Conservation (phyloP, 768 basidiomycete species). For the Suillus placidus region DNA sequence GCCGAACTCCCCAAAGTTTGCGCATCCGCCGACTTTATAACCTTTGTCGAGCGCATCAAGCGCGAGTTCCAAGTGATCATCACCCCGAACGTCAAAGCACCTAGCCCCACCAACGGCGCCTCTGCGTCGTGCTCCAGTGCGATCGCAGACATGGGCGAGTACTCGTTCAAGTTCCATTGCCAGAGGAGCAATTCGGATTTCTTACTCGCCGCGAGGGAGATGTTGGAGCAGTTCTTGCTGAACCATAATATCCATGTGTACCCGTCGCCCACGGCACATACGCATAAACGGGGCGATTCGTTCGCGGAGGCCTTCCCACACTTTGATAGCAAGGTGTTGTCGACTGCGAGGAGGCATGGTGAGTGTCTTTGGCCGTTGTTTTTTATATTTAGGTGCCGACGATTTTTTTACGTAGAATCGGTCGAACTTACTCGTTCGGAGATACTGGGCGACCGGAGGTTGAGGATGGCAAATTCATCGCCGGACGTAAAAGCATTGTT, state of each 20-base stretch:
- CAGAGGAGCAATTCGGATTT: constrained; percentile 95
- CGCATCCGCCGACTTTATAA: constrained; percentile 77
- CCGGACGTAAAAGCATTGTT: constrained; percentile 96
- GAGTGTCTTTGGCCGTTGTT: constrained; percentile 42
- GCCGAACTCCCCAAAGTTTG: constrained; percentile 77
- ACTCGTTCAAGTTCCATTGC: constrained; percentile 94
- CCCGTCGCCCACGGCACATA: constrained; percentile 75
- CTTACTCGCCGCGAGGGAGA: constrained; percentile 85
- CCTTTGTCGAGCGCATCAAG: constrained; percentile 89
- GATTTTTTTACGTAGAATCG: constrained; percentile 52
- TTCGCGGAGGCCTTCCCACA: constrained; percentile 96
- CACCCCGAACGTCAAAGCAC: constrained; percentile 70
- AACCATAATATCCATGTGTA: constrained; percentile 84
- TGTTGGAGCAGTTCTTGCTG: constrained; percentile 88
- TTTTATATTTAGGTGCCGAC: constrained; percentile 21
- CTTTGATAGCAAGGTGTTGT: constrained; percentile 92
- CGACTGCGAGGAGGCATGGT: constrained; percentile 73
- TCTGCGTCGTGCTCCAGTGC: constrained; percentile 37
- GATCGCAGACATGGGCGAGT: constrained; percentile 50
- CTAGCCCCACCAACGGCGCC: constrained; percentile 47
- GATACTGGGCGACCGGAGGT: constrained; percentile 69
- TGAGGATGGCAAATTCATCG: constrained; percentile 86
- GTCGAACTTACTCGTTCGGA: constrained; percentile 73
- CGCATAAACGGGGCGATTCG: constrained; percentile 86
- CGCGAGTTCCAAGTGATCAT: constrained; percentile 93